Conservation (phyloP, 306 rosid species). For the Heteromeles arbutifolia region DNA sequence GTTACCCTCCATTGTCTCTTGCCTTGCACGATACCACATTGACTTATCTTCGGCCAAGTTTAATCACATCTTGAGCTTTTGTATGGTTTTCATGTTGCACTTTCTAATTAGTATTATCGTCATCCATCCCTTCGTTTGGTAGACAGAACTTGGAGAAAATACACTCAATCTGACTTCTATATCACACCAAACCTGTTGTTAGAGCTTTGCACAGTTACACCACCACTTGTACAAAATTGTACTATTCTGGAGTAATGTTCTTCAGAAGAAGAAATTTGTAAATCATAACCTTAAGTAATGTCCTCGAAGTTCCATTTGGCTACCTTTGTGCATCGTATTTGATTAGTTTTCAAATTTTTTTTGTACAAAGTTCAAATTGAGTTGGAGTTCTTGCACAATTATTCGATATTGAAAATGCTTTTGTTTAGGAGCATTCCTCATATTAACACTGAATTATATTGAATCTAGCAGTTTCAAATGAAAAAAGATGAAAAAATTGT, state of each 20-base stretch:
- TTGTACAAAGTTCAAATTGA: no score
- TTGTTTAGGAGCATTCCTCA: neutral
- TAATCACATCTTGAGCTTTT: neutral
- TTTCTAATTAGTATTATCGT: no score
- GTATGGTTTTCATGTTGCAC: neutral
- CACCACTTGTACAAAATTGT: neutral
- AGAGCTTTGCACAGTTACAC: neutral
- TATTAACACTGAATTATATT: neutral
- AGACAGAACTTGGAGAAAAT: neutral
- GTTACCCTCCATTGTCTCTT: neutral
- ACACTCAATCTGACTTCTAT: neutral
- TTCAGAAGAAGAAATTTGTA: no score
- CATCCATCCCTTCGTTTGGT: no score
- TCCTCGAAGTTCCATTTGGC: no score
- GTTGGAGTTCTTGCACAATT: no score
- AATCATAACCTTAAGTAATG: no score
- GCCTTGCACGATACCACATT: neutral
- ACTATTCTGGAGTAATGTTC: neutral
- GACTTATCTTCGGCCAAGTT: neutral
- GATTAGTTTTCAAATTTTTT: no score
- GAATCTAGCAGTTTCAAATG: neutral
- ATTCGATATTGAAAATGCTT: neutral
- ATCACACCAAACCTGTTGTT: neutral
- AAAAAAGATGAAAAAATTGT: neutral
- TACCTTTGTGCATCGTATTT: no score